A percentile compares a stretch with the other conserved stretches of the same genome.
phyloP scores from a whole-genome alignment of 2,329 filamentous ascomycete genomes.

The Ilyonectria mors-panacis region DNA sequence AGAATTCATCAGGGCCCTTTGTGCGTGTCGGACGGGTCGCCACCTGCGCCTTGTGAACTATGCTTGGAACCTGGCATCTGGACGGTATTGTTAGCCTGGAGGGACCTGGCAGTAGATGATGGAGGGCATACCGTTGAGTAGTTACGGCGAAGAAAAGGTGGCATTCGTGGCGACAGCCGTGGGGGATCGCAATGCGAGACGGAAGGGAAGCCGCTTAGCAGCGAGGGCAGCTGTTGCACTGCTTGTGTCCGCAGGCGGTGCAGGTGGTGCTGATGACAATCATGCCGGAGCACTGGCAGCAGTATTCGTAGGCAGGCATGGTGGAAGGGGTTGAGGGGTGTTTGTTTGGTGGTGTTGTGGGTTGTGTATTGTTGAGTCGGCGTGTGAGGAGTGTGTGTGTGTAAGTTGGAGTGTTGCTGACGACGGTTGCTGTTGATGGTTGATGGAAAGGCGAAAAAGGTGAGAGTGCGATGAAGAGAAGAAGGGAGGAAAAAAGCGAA shows the following conservation, averaged over 20 bases:
- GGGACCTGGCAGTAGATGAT: neutral
- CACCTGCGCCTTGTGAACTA: conserved; percentile 9
- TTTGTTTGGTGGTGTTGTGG: conserved; percentile 21
- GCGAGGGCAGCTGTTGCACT: conserved; percentile 63
- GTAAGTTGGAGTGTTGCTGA: neutral
- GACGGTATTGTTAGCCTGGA: neutral
- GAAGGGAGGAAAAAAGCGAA: neutral
- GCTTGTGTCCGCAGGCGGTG: conserved; percentile 64
- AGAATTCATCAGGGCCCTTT: conserved; percentile 21
- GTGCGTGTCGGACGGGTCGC: conserved; percentile 4
- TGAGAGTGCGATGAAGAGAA: conserved; percentile 19
- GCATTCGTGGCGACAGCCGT: conserved; percentile 22
- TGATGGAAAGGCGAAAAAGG: conserved; percentile 7
- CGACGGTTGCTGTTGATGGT: neutral
- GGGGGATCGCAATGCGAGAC: conserved; percentile 11
- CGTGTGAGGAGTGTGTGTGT: conserved; percentile 1
- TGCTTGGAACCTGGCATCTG: conserved; percentile 11
- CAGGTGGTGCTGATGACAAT: conserved; percentile 71
- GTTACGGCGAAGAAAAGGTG: conserved; percentile 13
- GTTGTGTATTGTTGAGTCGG: conserved; percentile 15
- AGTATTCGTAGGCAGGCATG: conserved; percentile 66
- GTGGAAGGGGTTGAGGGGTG: conserved; percentile 38
- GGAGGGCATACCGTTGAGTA: conserved; percentile 1
- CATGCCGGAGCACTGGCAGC: conserved; percentile 69
- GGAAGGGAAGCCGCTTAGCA: conserved; percentile 46